Percentiles rank a stretch among this genome's conserved stretches.
Evolutionary conservation across 192 early-diverging fungal genomes (phyloP).

Genomic region (Umbelopsis vinacea): DNA sequence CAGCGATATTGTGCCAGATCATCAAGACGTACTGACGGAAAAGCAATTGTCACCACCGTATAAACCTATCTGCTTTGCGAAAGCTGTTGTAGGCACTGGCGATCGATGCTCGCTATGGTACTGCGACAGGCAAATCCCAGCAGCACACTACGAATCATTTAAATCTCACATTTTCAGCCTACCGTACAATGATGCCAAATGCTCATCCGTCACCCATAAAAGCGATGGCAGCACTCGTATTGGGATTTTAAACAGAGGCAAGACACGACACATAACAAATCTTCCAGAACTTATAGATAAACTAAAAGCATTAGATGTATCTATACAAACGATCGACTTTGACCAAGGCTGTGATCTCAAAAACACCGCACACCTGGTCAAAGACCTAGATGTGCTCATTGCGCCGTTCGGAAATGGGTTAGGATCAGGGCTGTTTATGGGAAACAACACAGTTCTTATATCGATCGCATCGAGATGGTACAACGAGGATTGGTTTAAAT

Average conservation of each 20-base stretch:
- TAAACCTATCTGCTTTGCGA: constrained; percentile 36
- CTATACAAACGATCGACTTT: too few relatives aligned
- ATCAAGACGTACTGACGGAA: constrained; percentile 7
- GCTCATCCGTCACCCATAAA: neutral
- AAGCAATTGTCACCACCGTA: constrained; percentile 14
- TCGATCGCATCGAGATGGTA: constrained; percentile 34
- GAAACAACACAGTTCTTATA: constrained; percentile 22
- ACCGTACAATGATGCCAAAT: neutral
- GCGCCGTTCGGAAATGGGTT: constrained; percentile 29
- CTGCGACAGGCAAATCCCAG: constrained; percentile 30
- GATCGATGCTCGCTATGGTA: constrained; percentile 35
- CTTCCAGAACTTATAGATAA: constrained; percentile 6
- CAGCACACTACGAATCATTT: constrained; percentile 23
- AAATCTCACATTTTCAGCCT: constrained; percentile 4
- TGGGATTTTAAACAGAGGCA: constrained; percentile 28
- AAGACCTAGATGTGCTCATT: constrained; percentile 32
- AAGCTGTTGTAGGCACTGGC: constrained; percentile 36
- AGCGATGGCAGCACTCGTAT: neutral
- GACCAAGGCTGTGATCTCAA: too few relatives aligned
- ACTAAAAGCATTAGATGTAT: too few relatives aligned
- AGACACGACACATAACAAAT: constrained; percentile 35
- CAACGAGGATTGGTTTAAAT: constrained; percentile 40
- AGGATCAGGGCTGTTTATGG: constrained; percentile 41
- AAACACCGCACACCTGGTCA: constrained; percentile 8
- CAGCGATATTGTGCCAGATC: constrained; percentile 26